Conservation (phyloP, 495 filamentous ascomycete genomes). For the Penicillium steckii region DNA sequence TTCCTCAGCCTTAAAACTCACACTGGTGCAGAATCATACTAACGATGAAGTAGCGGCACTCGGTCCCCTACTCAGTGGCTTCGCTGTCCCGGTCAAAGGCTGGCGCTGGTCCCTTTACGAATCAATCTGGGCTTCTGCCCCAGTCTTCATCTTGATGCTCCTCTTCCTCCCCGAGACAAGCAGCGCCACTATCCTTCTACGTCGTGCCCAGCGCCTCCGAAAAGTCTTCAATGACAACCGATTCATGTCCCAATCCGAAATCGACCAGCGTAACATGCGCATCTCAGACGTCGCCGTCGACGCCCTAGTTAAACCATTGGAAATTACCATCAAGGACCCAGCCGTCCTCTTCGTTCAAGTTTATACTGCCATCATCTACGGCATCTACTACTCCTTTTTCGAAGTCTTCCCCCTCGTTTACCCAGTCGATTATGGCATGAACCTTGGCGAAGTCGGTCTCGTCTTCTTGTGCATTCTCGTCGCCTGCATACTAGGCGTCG, state of each 20-base stretch:
- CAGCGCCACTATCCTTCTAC: slow-evolving; percentile 55
- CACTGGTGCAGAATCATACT: slow-evolving; percentile 33
- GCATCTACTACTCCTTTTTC: slow-evolving; percentile 71
- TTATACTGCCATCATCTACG: slow-evolving; percentile 64
- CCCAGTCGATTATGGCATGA: slow-evolving; percentile 59
- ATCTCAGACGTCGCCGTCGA: slow-evolving; percentile 48
- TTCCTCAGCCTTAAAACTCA: neutral
- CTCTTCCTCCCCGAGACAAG: slow-evolving; percentile 58
- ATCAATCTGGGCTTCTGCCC: slow-evolving; percentile 44
- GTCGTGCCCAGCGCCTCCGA: slow-evolving; percentile 54
- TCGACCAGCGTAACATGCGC: slow-evolving; percentile 50
- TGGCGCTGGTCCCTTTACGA: slow-evolving; percentile 60
- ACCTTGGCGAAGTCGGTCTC: slow-evolving; percentile 59
- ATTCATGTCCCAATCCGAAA: slow-evolving; percentile 49
- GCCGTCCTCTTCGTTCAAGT: slow-evolving; percentile 60
- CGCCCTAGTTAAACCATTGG: slow-evolving; percentile 59
- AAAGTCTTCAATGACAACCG: slow-evolving; percentile 39
- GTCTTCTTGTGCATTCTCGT: slow-evolving; percentile 65
- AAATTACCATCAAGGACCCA: slow-evolving; percentile 63
- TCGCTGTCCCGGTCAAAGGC: slow-evolving; percentile 51
- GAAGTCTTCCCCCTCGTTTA: slow-evolving; percentile 76
- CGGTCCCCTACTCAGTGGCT: slow-evolving; percentile 63
- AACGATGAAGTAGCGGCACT: slow-evolving; percentile 47
- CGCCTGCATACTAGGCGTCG: slow-evolving; percentile 51
- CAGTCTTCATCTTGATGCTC: slow-evolving; percentile 51